phyloP scores from a whole-genome alignment of 2,329 filamentous ascomycete species.

The Aspergillus fischeri region DNA sequence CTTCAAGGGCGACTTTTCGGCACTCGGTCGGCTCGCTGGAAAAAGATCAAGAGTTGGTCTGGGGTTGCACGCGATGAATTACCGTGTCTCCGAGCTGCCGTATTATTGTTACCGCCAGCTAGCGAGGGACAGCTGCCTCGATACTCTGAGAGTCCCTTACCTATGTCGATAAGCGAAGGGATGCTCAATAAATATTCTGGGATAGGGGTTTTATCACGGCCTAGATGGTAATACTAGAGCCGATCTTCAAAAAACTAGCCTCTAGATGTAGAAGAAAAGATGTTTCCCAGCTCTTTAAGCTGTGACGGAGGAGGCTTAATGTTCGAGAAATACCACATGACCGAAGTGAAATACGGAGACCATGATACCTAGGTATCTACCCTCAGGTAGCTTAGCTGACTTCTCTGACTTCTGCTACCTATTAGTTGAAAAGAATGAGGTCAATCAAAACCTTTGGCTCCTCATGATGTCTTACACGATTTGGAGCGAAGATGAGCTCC shows the following conservation, averaged over 20 bases:
- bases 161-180: neutral
- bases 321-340: neutral
- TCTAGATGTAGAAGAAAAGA: neutral
- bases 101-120: constrained; percentile 20
- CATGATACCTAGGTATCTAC: neutral
- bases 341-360: neutral
- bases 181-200: neutral
- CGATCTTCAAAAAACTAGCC: neutral
- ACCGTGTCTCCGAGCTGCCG: constrained; percentile 24
- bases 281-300: neutral
- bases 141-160: neutral
- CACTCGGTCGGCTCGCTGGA: constrained; percentile 3
- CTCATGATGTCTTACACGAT: neutral
- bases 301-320: neutral
- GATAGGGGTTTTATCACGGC: neutral
- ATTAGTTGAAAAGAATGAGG: neutral
- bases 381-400: neutral
- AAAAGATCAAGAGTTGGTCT: constrained; percentile 8
- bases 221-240: neutral
- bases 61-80: constrained; percentile 28
- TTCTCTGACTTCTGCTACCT: neutral
- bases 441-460: neutral
- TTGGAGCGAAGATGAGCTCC: neutral
- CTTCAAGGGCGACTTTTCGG: constrained; percentile 1
- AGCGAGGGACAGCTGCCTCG: neutral